phyloP scores from a whole-genome alignment of 2,329 filamentous ascomycete species.

The Colletotrichum ledebouriae region DNA sequence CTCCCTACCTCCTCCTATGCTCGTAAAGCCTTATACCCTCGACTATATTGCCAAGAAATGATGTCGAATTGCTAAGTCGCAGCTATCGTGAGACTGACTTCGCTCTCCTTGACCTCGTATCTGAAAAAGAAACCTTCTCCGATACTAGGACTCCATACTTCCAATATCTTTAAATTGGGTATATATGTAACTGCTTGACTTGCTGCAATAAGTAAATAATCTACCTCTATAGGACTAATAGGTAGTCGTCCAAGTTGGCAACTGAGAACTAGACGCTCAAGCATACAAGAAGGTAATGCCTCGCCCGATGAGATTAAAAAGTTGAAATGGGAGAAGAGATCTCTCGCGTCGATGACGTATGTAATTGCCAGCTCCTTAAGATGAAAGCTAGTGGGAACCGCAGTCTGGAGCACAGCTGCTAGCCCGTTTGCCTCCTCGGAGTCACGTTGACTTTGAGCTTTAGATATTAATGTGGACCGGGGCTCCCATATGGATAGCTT shows the following conservation, averaged over 20 bases:
- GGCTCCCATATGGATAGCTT: not conserved
- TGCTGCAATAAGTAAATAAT: not conserved
- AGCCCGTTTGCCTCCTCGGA: not conserved
- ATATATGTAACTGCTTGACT: not conserved
- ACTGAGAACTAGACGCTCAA: not conserved
- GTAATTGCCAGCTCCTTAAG: not conserved
- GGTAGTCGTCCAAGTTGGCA: not conserved
- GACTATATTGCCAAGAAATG: rapidly evolving
- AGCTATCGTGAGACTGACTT: not conserved
- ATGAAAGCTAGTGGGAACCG: not conserved
- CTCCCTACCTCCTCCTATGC: not conserved
- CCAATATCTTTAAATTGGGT: not conserved
- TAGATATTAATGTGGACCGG: too few species aligned
- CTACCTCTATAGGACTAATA: not conserved
- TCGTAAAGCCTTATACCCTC: too few species aligned
- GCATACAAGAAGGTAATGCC: not conserved
- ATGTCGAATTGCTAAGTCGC: not conserved
- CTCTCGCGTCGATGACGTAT: not conserved
- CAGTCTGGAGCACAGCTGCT: not conserved
- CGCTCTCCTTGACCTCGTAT: not conserved
- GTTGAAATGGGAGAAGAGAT: not conserved
- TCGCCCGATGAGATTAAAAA: not conserved
- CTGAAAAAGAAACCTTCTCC: not conserved
- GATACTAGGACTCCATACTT: not conserved
- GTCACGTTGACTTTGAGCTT: not conserved